These are phyloP conservation scores for Aegle marmelos DNA, from an alignment of 345 rosid species.

Conservation along the genomic window DNA sequence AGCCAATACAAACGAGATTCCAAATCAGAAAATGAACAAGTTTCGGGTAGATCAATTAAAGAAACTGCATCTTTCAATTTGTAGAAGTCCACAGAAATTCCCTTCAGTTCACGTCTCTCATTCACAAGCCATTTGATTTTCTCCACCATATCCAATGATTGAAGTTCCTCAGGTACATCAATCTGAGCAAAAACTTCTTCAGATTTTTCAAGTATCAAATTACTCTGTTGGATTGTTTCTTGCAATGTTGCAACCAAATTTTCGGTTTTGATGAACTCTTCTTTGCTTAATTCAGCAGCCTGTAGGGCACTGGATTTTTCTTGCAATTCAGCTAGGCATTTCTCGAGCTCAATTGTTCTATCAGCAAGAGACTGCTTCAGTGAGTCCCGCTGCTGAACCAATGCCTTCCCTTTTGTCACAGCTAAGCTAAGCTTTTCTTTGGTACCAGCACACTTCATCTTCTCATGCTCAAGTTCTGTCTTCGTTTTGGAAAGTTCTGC, in stretches of 20 bases:
- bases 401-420: conserved; percentile 88
- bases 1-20: conserved; percentile 66
- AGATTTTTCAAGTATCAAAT: conserved; percentile 46
- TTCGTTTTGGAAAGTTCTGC: conserved; percentile 52
- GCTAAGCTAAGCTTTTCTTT: conserved; percentile 97
- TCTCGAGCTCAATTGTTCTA: conserved; percentile 70
- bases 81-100: conserved; percentile 43
- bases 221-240: conserved; percentile 50
- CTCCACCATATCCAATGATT: conserved; percentile 47
- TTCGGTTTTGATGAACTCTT: conserved; percentile 56
- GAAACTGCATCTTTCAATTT: conserved; percentile 57
- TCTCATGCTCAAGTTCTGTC: conserved; percentile 79
- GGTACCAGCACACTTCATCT: conserved; percentile 62
- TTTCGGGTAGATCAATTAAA: conserved; percentile 60
- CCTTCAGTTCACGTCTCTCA: conserved; percentile 56
- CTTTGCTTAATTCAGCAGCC: conserved; percentile 49
- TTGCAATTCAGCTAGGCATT: conserved; percentile 54
- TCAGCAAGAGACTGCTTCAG: conserved; percentile 74
- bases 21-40: conserved; percentile 46
- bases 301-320: conserved; percentile 60
- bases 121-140: conserved; percentile 61
- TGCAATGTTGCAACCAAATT: conserved; percentile 54
- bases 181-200: conserved; percentile 49
- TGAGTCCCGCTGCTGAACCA: conserved; percentile 89
- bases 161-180: conserved; percentile 54